phyloP scores from a whole-genome alignment of 352 stramenopile genomes.

The Phytopythium vexans region DNA sequence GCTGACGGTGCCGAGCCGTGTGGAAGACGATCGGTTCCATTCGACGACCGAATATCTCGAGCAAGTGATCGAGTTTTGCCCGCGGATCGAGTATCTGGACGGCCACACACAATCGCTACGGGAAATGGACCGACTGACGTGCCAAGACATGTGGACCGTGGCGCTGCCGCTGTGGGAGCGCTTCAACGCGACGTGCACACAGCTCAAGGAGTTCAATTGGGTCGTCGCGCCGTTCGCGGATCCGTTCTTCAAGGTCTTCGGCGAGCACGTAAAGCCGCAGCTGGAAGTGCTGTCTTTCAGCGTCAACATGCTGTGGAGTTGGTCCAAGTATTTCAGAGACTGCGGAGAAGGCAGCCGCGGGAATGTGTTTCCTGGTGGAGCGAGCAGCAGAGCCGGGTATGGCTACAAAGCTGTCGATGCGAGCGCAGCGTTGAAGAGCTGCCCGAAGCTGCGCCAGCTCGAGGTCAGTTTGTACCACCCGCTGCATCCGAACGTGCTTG shows the following conservation, averaged over 20 bases:
- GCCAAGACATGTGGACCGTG: constrained; percentile 34
- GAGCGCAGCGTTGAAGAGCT: constrained; percentile 22
- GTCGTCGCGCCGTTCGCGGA: constrained; percentile 32
- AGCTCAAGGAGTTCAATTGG: constrained; percentile 38
- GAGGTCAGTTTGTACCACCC: constrained; percentile 37
- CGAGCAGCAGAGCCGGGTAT: constrained; percentile 9
- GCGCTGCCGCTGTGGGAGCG: constrained; percentile 25
- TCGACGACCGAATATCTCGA: constrained; percentile 28
- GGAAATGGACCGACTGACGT: constrained; percentile 30
- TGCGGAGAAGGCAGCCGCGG: not conserved
- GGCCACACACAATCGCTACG: constrained; percentile 24
- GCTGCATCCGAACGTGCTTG: constrained; percentile 21
- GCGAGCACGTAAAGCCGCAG: constrained; percentile 30
- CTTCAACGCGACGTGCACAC: constrained; percentile 32
- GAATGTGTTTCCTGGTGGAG: not conserved
- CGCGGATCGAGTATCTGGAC: constrained; percentile 29
- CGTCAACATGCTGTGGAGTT: constrained; percentile 42
- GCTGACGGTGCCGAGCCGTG: constrained; percentile 22
- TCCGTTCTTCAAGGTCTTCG: constrained; percentile 40
- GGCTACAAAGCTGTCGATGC: constrained; percentile 26
- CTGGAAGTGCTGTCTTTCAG: constrained; percentile 27
- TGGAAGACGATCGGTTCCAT: constrained; percentile 13
- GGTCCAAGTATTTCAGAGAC: constrained; percentile 25
- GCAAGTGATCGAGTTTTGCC: constrained; percentile 28
- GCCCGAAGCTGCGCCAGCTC: constrained; percentile 26